A percentile compares a stretch with the other conserved stretches of the same genome.
Conservation (phyloP, 2,329 filamentous ascomycete species). For the Pseudogymnoascus sp. region DNA sequence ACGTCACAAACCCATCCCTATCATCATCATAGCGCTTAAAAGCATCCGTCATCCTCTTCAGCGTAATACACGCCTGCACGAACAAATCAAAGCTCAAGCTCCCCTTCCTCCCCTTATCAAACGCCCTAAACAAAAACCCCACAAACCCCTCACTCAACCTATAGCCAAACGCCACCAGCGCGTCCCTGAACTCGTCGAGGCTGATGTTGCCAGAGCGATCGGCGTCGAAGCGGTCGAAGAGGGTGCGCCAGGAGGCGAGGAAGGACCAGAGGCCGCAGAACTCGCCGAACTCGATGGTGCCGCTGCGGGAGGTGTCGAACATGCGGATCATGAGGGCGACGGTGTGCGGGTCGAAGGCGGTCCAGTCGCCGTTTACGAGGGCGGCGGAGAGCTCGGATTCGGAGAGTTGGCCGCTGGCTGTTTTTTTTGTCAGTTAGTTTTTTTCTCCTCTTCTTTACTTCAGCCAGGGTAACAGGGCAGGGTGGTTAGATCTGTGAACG, state of each 20-base stretch:
- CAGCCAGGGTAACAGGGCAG: no score
- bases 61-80: slow-evolving; percentile 90
- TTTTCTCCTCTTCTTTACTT: neutral
- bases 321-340: slow-evolving; percentile 99
- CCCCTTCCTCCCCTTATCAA: slow-evolving; percentile 66
- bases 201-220: slow-evolving; percentile 83
- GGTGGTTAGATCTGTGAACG: no score
- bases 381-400: slow-evolving; percentile 81
- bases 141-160: slow-evolving; percentile 78
- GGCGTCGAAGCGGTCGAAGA: slow-evolving; percentile 91
- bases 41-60: slow-evolving; percentile 98
- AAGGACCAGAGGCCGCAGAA: slow-evolving; percentile 97
- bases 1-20: slow-evolving; percentile 81
- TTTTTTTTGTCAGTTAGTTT: no score
- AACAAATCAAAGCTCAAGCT: slow-evolving; percentile 91
- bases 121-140: slow-evolving; percentile 74
- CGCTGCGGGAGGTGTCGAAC: slow-evolving; percentile 89
- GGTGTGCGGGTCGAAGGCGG: slow-evolving; percentile 84
- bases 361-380: slow-evolving; percentile 93
- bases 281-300: slow-evolving; percentile 87
- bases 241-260: slow-evolving; percentile 81
- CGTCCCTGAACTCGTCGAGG: slow-evolving; percentile 78
- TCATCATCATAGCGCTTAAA: slow-evolving; percentile 99
- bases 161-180: slow-evolving; percentile 88
- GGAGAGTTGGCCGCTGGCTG: slow-evolving; percentile 70